Base-by-base conservation (phyloP, 2,329 filamentous ascomycete species). In the Trichophyton verrucosum region DNA sequence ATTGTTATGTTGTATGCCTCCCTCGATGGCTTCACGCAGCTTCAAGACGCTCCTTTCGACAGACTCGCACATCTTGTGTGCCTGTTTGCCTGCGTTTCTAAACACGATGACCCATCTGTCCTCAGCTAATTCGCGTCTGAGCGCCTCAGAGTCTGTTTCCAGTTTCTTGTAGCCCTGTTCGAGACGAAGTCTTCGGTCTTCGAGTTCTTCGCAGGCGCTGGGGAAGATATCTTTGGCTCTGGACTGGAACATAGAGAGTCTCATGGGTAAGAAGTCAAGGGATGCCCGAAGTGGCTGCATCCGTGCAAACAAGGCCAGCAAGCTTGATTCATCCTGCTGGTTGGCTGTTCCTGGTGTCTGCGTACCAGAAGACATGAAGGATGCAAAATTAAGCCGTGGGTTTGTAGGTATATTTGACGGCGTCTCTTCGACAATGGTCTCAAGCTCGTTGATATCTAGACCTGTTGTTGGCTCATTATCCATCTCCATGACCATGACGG, bases 91-190 rank as follows among this genome's bases (percentile, higher is more conserved):
- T 15, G 94, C 94, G 65, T 94, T 92, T 61, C 92, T 85, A 77
- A 99, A 99, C 40, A 97, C 91, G 59, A 95, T 81, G 49, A 99
- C 86, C 94, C 94, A 99, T 61, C 91, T 86, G 70, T 99, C 94
- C 72, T 99, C 94, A 30, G 91, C 91, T 3, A 99, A 79, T 72
- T 99, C 94, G 71, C 91, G 88, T 64, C 91, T 83, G 55, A 99
- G 75, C 1, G 88, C 88, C 69, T 97, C 91, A 8, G 92, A 91
- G 71, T 99, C 94, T 63, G 85, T 85, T 72, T 96, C 89, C 1
- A 99, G 82, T 71, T 88, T 91, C 74, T 86, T 88, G 81, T 94
- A 97, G 69, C 84, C 87, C n/a, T 81, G 84, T 70, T 97, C 92
- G 2, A 99, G 80, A 24, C 83, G 82, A 0, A 81, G 80, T 61